Base-by-base conservation (phyloP, 106 monocot species). In the Dendrobium catenatum region DNA sequence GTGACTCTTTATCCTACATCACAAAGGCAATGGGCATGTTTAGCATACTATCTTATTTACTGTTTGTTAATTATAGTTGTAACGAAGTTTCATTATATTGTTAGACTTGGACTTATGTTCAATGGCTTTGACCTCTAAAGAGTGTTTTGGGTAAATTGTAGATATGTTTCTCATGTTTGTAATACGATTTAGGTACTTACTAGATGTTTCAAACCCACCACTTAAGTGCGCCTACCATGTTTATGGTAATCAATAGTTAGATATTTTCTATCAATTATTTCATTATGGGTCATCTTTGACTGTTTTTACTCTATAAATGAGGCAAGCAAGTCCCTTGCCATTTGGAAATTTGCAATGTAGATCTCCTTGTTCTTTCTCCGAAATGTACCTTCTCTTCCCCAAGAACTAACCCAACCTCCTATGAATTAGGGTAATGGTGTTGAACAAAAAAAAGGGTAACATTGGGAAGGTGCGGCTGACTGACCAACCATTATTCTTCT, bases 1-100 rank as follows among this genome's bases (percentile, higher is more conserved):
- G 72, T 74, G 19, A 79, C 70, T 44, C 42, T 33, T 80, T 4
- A 17, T 76, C 27, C 76, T 76, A 27, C 26, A 76, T 76, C 20
- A 27, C 4, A 26, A 26, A 44, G 22, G 48, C 13, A 47, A 49
- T 51, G 24, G 49, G 13, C 49, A 20, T 75, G 44, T 49, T 76
- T 76, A 76, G 27, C 51, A 10, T 47, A 15, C 76, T 49, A 11
- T 76, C 26, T 37, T 33, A 15, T 15, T 70, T 37, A 10, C 70
- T 37, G 13, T 37, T 70, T 70, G 9, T 37, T 37, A 70, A 70
- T 70, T 70, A 33, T 16, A 33, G 37, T 37, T 70, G 37, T 70
- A 70, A 16, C 16, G 37, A 15, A 33, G 3, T 33, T 37, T 70
- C 70, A 70, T 33, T 66, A 6, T 22, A n/a, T 66, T n/a, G 64